Conservation (phyloP, 192 early-diverging fungal species). For the Podila clonocystis region DNA sequence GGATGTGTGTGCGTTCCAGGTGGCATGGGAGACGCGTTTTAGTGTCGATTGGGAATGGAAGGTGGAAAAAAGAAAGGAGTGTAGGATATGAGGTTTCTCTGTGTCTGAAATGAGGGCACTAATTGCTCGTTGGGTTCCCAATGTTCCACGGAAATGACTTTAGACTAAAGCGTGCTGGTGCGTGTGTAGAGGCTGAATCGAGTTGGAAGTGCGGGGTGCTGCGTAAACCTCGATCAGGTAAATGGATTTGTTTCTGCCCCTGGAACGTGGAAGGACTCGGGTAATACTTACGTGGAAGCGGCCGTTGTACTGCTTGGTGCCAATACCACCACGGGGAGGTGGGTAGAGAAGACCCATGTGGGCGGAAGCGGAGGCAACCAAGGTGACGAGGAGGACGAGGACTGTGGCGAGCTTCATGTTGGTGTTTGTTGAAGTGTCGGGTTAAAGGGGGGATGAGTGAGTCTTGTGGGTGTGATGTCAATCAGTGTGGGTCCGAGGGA, state of each 20-base stretch:
- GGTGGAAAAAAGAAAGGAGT: no score
- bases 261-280: neutral
- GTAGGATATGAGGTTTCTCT: no score
- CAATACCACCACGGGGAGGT: slow-evolving; percentile 37
- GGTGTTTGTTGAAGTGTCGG: neutral
- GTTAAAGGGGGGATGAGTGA: neutral
- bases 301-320: slow-evolving; percentile 46
- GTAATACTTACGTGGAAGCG: slow-evolving; percentile 30
- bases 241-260: neutral
- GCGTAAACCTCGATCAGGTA: neutral
- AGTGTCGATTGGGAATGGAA: no score
- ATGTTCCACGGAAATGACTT: no score
- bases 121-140: no score
- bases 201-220: no score
- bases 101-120: no score
- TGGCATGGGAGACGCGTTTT: no score
- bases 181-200: no score
- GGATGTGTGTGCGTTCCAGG: no score
- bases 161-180: no score
- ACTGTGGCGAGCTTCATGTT: slow-evolving; percentile 35
- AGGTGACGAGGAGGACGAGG: slow-evolving; percentile 19
- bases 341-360: slow-evolving; percentile 44
- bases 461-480: neutral
- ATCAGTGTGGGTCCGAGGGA: slow-evolving; percentile 6
- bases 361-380: slow-evolving; percentile 36